A percentile compares a stretch with the other conserved stretches of the same genome.
Conservation (phyloP, 1,284 basidiomycete species). For the Rhodotorula sp. region DNA sequence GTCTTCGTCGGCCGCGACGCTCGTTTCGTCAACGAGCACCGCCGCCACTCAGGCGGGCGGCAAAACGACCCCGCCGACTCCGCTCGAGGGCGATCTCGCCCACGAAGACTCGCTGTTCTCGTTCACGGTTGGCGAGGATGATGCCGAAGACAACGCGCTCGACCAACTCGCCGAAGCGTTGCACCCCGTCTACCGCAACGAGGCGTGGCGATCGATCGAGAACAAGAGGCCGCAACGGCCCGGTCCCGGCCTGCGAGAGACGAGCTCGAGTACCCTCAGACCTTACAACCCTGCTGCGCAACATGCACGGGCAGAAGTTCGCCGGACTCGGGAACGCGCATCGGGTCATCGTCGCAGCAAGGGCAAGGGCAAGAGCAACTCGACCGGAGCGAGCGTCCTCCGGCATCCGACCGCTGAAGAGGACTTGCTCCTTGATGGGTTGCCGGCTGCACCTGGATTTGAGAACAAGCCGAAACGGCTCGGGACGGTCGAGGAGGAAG, state of each 20-base stretch:
- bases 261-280: background rate
- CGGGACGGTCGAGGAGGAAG: constrained; percentile 23
- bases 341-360: background rate
- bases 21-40: background rate
- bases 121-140: background rate
- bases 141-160: no score
- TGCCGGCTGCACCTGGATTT: background rate
- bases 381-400: background rate
- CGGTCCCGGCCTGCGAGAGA: background rate
- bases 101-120: background rate
- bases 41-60: background rate
- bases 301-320: no score
- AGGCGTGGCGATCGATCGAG: constrained; percentile 10
- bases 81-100: background rate
- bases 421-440: constrained; percentile 1
- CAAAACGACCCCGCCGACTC: background rate
- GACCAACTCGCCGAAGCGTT: background rate
- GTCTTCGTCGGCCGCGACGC: background rate
- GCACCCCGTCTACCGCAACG: constrained; percentile 17
- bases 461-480: background rate
- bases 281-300: no score
- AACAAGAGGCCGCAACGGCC: background rate
- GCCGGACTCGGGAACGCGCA: no score
- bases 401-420: background rate
- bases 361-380: background rate